Base-by-base conservation (phyloP, 2,329 filamentous ascomycete genomes). In the Beauveria pseudobassiana region DNA sequence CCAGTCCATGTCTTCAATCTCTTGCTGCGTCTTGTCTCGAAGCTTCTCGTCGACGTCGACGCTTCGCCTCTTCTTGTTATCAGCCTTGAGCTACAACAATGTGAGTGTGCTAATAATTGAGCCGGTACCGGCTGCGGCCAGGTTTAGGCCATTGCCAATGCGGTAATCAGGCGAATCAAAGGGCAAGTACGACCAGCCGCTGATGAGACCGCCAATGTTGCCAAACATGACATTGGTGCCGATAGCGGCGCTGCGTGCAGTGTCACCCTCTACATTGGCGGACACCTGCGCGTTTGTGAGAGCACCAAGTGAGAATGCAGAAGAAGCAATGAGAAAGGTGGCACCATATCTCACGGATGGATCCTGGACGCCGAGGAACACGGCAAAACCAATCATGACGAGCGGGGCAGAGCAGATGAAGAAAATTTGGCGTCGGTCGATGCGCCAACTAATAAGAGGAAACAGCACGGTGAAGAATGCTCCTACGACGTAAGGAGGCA, bases 261-360 rank as follows among this genome's bases (percentile, higher is more conserved):
- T 89, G 66, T 91, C 88, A 4, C 84, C 86, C 8, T 90, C 81
- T 0, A 91, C 87, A 65, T 90, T 90, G 7, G 87, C 87, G 0
- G 86, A 84, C 0, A 82, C 84, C 61, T 90, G 82, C 0, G 87
- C 87, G 64, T 88, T 89, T 66, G 81, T 83, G 14, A 91, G 78
- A 0, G 87, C 80, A 0, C 87, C 87, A 51, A 85, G 81, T 3
- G 82, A 73, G 67, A 89, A 90, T 5, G 84, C 82, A 0, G 86
- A 87, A 8, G 78, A 78, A 1, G 87, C 82, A 60, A 90, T 85
- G 61, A 91, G 72, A 73, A 91, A 91, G 0, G 86, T 88, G 0
- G 87, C 88, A 0, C 81, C 87, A 69, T 91, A 91, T 20, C 87
- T 82, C 2, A 85, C 82, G 30, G 76, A 74, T 0, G 77, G 64